phyloP scores from a whole-genome alignment of 1,284 basidiomycete genomes.

The Malassezia caprae region DNA sequence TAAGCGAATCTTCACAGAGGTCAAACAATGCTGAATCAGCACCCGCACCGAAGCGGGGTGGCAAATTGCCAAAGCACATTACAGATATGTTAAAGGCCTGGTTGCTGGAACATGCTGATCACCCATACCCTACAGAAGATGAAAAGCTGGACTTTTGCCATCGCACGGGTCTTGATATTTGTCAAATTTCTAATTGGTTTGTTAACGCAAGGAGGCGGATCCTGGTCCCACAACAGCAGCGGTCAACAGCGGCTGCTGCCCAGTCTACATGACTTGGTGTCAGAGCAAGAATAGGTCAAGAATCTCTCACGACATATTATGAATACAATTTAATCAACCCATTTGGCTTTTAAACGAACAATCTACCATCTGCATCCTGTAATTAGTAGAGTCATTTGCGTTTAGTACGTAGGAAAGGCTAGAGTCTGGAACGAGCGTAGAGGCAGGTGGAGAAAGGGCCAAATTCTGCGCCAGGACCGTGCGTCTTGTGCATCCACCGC shows the following conservation, averaged over 20 bases:
- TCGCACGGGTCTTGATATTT: slow-evolving; percentile 73
- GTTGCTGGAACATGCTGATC: slow-evolving; percentile 75
- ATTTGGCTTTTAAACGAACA: background rate
- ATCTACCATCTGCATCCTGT: background rate
- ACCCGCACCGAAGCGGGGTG: slow-evolving; percentile 53
- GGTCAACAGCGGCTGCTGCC: background rate
- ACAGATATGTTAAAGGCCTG: slow-evolving; percentile 81
- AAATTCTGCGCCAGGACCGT: background rate
- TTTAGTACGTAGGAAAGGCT: no score
- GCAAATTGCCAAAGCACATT: slow-evolving; percentile 78
- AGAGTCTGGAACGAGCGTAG: no score
- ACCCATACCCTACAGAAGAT: slow-evolving; percentile 79
- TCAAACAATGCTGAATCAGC: background rate
- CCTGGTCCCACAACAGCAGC: slow-evolving; percentile 20
- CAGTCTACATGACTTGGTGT: background rate
- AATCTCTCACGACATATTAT: background rate
- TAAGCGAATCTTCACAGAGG: background rate
- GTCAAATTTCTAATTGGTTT: slow-evolving; percentile 56
- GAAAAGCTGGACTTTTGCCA: slow-evolving; percentile 80
- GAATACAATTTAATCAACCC: background rate
- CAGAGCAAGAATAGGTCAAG: background rate
- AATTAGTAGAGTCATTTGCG: background rate
- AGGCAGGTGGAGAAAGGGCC: background rate
- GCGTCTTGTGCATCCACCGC: background rate
- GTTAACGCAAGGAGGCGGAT: slow-evolving; percentile 43